Evolutionary conservation across 495 filamentous ascomycete species (phyloP), one percentile per base, ranked within the genome.

Genomic region (Trichoderma gamsii): DNA sequence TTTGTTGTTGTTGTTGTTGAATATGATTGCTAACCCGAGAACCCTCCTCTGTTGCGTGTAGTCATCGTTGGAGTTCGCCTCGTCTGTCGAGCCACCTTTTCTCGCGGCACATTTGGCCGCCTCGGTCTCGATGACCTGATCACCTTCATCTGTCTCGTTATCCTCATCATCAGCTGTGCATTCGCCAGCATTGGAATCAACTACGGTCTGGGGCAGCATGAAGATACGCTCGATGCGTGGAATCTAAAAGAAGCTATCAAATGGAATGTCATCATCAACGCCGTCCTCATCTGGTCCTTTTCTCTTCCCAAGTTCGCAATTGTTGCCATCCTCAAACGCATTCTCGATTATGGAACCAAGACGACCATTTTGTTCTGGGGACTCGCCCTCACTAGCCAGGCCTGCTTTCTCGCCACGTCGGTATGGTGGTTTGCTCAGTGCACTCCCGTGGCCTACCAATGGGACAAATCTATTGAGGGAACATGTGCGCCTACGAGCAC

Each of bases 341-440:
- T 74, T 15, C 73, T 74, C 12, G 63, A 74, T 41, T 74, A 74
- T 49, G 73, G 73, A 29, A 66, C 25, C 21, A 69, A 68, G 44
- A 74, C 73, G 35, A 61, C 69, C 0, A 35, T 73, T 41, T 32
- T 71, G 41, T 73, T 74, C 69, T 73, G 71, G 71, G 35, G 46
- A 9, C 67, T 74, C 27, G 73, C 71, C n/a, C 56, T 74, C 6
- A 73, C 70, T 18, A 72, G 71, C 27, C 73, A 74, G 43, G 71
- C 70, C 15, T 73, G 71, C 35, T 27, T 74, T 46, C 49, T 73
- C 8, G 71, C 73, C 12, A 66, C 69, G 2, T 73, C 71, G 25
- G 21, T 74, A n/a, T 72, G 70, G 71, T 74, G 73, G 73, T 74
- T 73, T 13, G 70, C 66, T 35, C 73, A 74, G 46, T 74, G 73